phyloP scores from a whole-genome alignment of 2,329 filamentous ascomycete genomes.

The Hirsutella minnesotensis region DNA sequence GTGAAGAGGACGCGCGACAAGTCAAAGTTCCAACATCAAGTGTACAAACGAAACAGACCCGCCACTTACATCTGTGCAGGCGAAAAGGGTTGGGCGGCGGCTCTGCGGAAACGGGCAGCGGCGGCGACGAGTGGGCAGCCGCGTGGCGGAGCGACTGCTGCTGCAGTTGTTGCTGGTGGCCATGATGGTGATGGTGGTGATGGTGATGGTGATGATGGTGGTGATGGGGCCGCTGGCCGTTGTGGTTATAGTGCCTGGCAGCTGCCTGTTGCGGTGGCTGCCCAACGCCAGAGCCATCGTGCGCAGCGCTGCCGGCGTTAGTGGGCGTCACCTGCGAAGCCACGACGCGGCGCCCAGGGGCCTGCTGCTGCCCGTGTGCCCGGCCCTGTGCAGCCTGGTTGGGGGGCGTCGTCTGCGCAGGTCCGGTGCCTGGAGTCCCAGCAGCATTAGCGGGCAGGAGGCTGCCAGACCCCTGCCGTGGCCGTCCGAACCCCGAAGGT shows the following conservation, averaged over 20 bases:
- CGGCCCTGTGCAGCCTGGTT: conserved; percentile 1
- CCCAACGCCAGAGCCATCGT: not conserved
- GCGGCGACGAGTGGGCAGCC: conserved; percentile 10
- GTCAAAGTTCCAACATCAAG: too few relatives aligned
- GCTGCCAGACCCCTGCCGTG: too few relatives aligned
- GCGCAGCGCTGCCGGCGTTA: conserved; percentile 1
- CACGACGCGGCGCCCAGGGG: too few relatives aligned
- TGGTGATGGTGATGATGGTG: not conserved
- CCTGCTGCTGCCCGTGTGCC: conserved; percentile 5
- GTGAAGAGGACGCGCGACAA: too few relatives aligned
- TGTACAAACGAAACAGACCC: not conserved
- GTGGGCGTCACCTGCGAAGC: conserved; percentile 4
- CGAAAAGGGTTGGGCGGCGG: conserved; percentile 24
- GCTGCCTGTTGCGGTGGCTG: conserved; percentile 1
- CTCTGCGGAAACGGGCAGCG: conserved; percentile 9
- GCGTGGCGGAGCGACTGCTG: conserved; percentile 11
- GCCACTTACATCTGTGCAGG: conserved; percentile 23
- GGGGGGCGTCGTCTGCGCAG: not conserved
- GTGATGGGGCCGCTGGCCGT: too few relatives aligned
- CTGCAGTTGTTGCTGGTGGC: too few relatives aligned
- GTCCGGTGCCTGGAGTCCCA: too few relatives aligned
- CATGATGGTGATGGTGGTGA: not conserved
- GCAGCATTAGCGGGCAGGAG: too few relatives aligned
- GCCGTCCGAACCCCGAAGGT: too few relatives aligned
- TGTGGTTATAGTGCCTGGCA: too few relatives aligned